These are phyloP conservation scores for Cladosporium cucumerinum DNA, from an alignment of 2,329 filamentous ascomycete species.

Conservation along the genomic window DNA sequence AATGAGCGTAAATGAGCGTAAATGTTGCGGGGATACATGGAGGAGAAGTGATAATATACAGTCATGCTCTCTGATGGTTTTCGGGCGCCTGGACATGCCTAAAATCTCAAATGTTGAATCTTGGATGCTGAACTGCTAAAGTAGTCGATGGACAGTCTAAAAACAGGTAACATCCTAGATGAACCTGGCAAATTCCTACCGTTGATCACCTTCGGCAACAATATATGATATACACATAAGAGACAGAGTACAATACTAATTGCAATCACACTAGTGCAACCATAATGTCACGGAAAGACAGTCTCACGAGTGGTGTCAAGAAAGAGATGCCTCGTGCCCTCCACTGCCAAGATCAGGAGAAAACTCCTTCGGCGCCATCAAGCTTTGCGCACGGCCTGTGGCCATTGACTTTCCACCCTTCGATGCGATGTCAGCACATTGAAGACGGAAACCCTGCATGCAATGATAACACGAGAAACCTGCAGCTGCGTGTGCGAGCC, in stretches of 20 bases:
- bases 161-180: no score
- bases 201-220: not conserved
- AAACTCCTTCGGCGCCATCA: not conserved
- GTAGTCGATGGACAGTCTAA: no score
- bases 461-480: not conserved
- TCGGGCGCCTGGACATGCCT: no score
- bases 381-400: constrained; percentile 3
- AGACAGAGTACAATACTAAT: not conserved
- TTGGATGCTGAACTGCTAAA: no score
- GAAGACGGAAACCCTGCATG: not conserved
- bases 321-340: not conserved
- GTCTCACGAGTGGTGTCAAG: not conserved
- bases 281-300: not conserved
- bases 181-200: no score
- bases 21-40: no score
- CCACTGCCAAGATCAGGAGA: not conserved
- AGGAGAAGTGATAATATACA: no score
- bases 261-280: not conserved
- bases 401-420: not conserved
- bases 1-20: no score
- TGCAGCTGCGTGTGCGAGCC: not conserved
- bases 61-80: no score
- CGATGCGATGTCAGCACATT: not conserved
- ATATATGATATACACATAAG: no score
- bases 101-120: no score